Conservation (phyloP, 148 eudicot genomes). For the Arbutus unedo region DNA sequence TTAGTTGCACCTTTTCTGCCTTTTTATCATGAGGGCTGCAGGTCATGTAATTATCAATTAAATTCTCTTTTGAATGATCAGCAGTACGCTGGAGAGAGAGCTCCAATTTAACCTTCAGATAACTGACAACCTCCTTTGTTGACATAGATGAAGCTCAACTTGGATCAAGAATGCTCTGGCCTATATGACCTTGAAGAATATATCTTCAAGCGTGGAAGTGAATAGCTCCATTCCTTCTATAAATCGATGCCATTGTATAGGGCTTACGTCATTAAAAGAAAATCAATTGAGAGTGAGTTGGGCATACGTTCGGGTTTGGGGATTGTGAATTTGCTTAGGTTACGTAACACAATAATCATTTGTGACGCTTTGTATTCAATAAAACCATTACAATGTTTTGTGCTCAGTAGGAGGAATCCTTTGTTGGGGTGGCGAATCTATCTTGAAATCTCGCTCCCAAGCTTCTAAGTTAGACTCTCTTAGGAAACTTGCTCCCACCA, state of each 20-base stretch:
- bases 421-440: too few species aligned
- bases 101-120: neutral
- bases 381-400: neutral
- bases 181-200: neutral
- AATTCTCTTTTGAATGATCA: neutral
- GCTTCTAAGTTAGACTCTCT: too few species aligned
- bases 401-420: too few species aligned
- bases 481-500: too few species aligned
- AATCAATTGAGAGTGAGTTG: neutral
- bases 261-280: neutral
- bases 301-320: neutral
- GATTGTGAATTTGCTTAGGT: neutral
- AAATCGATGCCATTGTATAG: neutral
- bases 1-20: slow-evolving; percentile 1
- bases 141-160: neutral
- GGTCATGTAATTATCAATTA: neutral
- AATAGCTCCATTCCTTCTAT: neutral
- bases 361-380: neutral
- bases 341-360: neutral
- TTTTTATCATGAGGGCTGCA: neutral
- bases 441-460: too few species aligned
- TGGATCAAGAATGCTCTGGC: neutral
- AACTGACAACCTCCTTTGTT: neutral
- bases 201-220: neutral
- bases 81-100: neutral